A percentile compares a stretch with the other conserved stretches of the same genome.
These are phyloP conservation scores for Lithohypha guttulata DNA, from an alignment of 2,329 filamentous ascomycete species.

Conservation along the genomic window DNA sequence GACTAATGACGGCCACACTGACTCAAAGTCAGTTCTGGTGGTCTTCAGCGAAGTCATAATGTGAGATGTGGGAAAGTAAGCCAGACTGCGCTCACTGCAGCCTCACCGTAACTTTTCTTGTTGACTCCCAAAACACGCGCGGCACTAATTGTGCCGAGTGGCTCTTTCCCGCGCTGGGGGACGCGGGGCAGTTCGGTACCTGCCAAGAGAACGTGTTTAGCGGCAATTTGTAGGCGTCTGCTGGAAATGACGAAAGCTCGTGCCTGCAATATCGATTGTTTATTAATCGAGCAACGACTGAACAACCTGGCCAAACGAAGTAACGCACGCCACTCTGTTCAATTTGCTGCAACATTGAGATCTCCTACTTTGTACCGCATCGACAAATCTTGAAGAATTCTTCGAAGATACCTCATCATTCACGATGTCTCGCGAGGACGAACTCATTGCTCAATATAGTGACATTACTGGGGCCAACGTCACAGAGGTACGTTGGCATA, in stretches of 20 bases:
- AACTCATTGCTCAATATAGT: slow-evolving; percentile 43
- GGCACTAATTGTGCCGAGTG: slow-evolving; percentile 1
- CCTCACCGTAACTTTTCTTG: slow-evolving; percentile 6
- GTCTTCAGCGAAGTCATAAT: slow-evolving; percentile 59
- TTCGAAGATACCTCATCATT: background rate
- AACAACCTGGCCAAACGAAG: too few relatives aligned
- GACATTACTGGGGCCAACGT: slow-evolving; percentile 44
- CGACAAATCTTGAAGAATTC: background rate
- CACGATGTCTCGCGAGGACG: slow-evolving; percentile 25
- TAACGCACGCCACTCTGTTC: too few relatives aligned
- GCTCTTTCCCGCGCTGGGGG: too few relatives aligned
- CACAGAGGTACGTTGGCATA: slow-evolving; percentile 34
- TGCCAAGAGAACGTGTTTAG: slow-evolving; percentile 5
- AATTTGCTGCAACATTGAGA: too few relatives aligned
- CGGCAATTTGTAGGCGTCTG: background rate
- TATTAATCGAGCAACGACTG: too few relatives aligned
- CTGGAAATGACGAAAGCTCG: slow-evolving; percentile 4
- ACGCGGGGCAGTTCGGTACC: background rate
- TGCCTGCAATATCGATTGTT: too few relatives aligned
- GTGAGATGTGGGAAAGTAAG: background rate
- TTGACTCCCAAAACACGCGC: slow-evolving; percentile 7
- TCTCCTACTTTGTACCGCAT: too few relatives aligned
- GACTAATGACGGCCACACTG: slow-evolving; percentile 76
- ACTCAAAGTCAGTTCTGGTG: slow-evolving; percentile 65
- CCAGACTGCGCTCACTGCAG: background rate